Evolutionary conservation across 164 flowering plant genomes (phyloP).

Genomic region (Kingdonia uniflora): DNA sequence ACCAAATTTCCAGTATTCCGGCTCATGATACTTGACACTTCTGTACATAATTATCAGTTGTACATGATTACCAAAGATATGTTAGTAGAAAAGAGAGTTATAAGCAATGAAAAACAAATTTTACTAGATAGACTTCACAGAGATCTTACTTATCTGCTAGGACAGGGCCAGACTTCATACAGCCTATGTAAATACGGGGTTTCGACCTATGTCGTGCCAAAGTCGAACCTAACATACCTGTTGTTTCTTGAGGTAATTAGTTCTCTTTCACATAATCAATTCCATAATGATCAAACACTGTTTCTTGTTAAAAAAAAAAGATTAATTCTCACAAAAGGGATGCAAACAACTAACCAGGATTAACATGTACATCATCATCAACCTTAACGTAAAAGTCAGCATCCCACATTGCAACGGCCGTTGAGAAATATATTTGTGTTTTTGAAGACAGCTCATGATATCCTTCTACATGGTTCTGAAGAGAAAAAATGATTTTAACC

Average conservation of each 20-base stretch:
- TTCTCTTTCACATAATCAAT: neutral
- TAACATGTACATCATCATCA: conserved; percentile 93
- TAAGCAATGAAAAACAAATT: no score
- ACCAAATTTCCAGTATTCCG: conserved; percentile 97
- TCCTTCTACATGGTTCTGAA: conserved; percentile 95
- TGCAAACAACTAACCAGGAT: conserved; percentile 51
- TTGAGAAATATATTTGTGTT: conserved; percentile 78
- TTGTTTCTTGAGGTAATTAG: neutral
- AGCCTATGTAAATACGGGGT: conserved; percentile 85
- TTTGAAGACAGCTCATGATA: conserved; percentile 86
- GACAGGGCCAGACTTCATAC: conserved; percentile 98
- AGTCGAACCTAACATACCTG: conserved; percentile 77
- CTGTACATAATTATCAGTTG: conserved; percentile 28
- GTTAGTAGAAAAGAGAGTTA: no score
- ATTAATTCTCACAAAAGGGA: neutral
- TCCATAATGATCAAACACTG: neutral
- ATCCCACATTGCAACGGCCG: conserved; percentile 92
- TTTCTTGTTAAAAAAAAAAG: neutral
- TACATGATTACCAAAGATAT: no score
- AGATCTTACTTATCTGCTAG: conserved; percentile 65
- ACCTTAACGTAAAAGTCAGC: conserved; percentile 92
- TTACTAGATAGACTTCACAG: no score
- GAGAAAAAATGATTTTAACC: conserved; percentile 15
- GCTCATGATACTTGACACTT: conserved; percentile 89
- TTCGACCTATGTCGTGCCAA: conserved; percentile 84